Base-by-base conservation (phyloP, 139 green algal genomes). In the Picochlorum sp. region DNA sequence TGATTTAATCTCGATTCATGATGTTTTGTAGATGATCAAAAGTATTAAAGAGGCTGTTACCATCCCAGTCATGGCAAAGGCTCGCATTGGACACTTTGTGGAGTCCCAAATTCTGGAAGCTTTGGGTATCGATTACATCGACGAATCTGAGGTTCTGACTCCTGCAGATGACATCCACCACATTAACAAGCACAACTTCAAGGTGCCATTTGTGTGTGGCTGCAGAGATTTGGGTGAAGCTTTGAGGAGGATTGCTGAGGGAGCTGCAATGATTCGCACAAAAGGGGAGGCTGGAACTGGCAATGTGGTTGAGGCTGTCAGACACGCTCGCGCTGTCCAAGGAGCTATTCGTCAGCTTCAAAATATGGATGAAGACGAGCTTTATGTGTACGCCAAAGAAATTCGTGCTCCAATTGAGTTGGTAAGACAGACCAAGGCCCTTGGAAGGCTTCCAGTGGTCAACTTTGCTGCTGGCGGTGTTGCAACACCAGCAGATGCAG, bases 161-260 rank as follows among this genome's bases (percentile, higher is more conserved):
- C 94, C 93, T 18, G 94, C 94, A 21, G 94, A 99, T 69, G 94
- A 99, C 62, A 77, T 94, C 34, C 89, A 99, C 80, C 94, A 99
- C 94, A 98, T 95, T 77, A 98, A 98, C 90, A 99, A 99, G 90
- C 94, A 98, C 83, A 77, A 96, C 77, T 98, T 97, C 86, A 95
- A 92, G 78, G 88, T 97, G 28, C 94, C 94, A 3, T 97, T 97
- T 68, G 89, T 99, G n/a, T 99, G 94, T 69, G 94, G 94, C 38
- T 99, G 94, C 84, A 90, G 94, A 20, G 88, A 99, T 81, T 79
- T 99, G 20, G 94, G 94, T 13, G 94, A 99, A 85, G 94, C 94
- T 14, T 86, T 99, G 30, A 81, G 94, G 49, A 88, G 94, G 63
- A 86, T 99, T 31, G 90, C 92, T 16, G 94, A 99, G 80, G 94